phyloP scores from a whole-genome alignment of 495 filamentous ascomycete species.

The Choiromyces venosus region DNA sequence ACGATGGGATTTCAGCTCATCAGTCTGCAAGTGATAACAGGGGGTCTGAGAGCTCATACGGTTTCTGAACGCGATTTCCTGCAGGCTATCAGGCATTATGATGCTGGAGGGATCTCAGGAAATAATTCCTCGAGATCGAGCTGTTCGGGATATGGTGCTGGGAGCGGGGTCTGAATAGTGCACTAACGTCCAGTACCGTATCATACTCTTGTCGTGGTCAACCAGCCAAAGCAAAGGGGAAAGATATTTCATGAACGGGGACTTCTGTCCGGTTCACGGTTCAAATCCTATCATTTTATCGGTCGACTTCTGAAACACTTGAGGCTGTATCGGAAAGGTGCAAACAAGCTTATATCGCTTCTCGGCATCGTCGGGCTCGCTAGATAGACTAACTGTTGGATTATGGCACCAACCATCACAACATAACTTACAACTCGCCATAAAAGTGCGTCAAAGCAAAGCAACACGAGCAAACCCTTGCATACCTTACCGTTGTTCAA shows the following conservation, averaged over 20 bases:
- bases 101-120: background rate
- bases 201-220: background rate
- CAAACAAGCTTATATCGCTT: background rate
- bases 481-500: background rate
- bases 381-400: constrained; percentile 2
- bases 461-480: constrained; percentile 3
- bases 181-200: background rate
- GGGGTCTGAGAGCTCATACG: too few species aligned
- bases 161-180: background rate
- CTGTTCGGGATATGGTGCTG: background rate
- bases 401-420: background rate
- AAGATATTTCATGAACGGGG: background rate
- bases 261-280: background rate
- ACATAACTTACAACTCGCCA: background rate
- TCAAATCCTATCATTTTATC: background rate
- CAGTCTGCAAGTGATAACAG: background rate
- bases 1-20: background rate
- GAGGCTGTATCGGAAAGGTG: background rate
- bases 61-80: background rate
- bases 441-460: constrained; percentile 4
- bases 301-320: background rate
- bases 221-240: background rate
- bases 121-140: background rate
- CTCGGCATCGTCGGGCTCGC: background rate
- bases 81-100: background rate